Conservation (phyloP, 352 stramenopile genomes). For the Globisporangium parvum region DNA sequence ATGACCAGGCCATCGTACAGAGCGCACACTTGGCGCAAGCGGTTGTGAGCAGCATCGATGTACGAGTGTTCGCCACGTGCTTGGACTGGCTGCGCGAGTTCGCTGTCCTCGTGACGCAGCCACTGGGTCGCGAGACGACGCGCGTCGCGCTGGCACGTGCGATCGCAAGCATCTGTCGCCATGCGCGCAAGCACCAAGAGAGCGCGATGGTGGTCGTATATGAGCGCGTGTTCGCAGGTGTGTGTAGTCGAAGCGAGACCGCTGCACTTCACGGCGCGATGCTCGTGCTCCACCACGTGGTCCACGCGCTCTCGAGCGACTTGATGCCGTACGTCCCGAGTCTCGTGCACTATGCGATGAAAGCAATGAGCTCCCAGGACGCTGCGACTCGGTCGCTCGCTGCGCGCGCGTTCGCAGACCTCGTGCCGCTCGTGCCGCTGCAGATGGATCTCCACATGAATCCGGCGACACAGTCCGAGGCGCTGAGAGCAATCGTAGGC, state of each 20-base stretch:
- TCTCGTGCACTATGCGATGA: constrained; percentile 66
- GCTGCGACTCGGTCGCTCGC: constrained; percentile 36
- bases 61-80: constrained; percentile 19
- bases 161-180: constrained; percentile 41
- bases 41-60: constrained; percentile 27
- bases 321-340: constrained; percentile 60
- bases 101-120: constrained; percentile 19
- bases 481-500: constrained; percentile 19
- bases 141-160: constrained; percentile 29
- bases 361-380: constrained; percentile 45
- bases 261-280: constrained; percentile 29
- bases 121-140: constrained; percentile 21
- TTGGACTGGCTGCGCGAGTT: constrained; percentile 43
- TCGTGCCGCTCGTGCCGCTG: constrained; percentile 64
- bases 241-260: constrained; percentile 5
- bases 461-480: constrained; percentile 1
- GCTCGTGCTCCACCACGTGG: constrained; percentile 53
- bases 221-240: constrained; percentile 32
- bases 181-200: constrained; percentile 24
- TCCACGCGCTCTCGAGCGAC: constrained; percentile 21
- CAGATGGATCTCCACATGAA: constrained; percentile 54
- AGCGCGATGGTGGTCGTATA: constrained; percentile 50
- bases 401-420: constrained; percentile 57
- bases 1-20: constrained; percentile 37
- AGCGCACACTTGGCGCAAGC: constrained; percentile 43